A percentile compares a stretch with the other conserved stretches of the same genome.
phyloP scores from a whole-genome alignment of 306 rosid species.

The Prunus armeniaca region DNA sequence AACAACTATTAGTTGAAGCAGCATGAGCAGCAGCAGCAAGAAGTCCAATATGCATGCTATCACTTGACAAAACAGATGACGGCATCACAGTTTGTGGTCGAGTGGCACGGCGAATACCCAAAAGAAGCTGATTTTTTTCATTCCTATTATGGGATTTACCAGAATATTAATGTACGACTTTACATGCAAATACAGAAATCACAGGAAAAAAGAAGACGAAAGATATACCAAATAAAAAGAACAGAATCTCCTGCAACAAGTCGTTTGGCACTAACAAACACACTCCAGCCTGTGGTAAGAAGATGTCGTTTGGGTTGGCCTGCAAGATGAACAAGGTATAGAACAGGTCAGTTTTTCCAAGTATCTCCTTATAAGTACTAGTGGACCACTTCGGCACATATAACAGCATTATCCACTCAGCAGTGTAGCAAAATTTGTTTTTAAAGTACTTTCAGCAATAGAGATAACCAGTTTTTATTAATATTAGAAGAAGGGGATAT shows the following conservation, averaged over 20 bases:
- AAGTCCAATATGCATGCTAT: conserved; percentile 92
- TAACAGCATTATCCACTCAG: neutral
- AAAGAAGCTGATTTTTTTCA: conserved; percentile 83
- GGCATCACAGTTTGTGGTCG: conserved; percentile 84
- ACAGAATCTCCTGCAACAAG: conserved; percentile 91
- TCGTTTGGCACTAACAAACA: conserved; percentile 92
- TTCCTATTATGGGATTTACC: conserved; percentile 48
- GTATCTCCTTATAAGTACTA: neutral
- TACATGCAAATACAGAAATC: conserved; percentile 12
- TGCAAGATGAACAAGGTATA: conserved; percentile 39
- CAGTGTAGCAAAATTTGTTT: neutral
- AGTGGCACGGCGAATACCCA: conserved; percentile 82
- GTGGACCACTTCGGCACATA: neutral
- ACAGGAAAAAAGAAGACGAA: conserved; percentile 1
- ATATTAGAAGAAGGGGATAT: neutral
- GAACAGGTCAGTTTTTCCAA: conserved; percentile 15
- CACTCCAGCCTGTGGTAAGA: conserved; percentile 94
- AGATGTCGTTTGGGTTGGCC: conserved; percentile 96
- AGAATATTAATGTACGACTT: conserved; percentile 14
- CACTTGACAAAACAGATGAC: conserved; percentile 80
- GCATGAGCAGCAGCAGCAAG: conserved; percentile 98
- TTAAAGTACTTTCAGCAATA: neutral
- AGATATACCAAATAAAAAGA: conserved; percentile 75
- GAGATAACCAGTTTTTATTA: neutral
- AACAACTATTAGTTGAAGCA: conserved; percentile 81